Conservation (phyloP, 177 flowering plant genomes). For the Vitis hybrid region DNA sequence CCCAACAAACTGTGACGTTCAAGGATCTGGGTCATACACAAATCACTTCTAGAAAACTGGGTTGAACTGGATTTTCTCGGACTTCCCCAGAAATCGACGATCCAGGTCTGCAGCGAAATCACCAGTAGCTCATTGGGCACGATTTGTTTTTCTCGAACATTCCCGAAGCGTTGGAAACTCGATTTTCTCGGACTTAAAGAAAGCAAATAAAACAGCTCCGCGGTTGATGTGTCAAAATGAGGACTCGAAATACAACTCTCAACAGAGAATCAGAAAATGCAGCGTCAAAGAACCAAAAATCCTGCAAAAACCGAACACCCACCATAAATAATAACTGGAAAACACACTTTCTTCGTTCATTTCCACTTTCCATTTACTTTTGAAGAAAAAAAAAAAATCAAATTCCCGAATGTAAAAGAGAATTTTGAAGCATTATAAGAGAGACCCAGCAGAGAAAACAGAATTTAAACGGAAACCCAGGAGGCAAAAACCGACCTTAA, state of each 20-base stretch:
- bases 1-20: not conserved
- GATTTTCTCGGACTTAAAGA: too few species aligned
- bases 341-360: not conserved
- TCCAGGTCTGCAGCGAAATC: too few species aligned
- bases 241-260: too few species aligned
- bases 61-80: not conserved
- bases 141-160: too few species aligned
- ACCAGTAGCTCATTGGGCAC: too few species aligned
- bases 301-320: slow-evolving; percentile 6
- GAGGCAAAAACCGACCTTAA: slow-evolving; percentile 11
- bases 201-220: too few species aligned
- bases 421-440: slow-evolving; percentile 2
- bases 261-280: slow-evolving; percentile 3
- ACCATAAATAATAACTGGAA: not conserved
- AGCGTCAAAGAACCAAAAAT: not conserved
- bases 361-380: not conserved
- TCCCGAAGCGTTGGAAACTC: too few species aligned
- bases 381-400: not conserved
- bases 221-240: too few species aligned
- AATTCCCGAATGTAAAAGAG: not conserved
- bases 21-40: slow-evolving; percentile 1
- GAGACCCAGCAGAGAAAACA: not conserved
- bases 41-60: not conserved
- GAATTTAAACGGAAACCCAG: not conserved
- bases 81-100: not conserved